Evolutionary conservation across 768 basidiomycete species (phyloP), one percentile per base, ranked within the genome.

Genomic region (Thelephora ganbajun): DNA sequence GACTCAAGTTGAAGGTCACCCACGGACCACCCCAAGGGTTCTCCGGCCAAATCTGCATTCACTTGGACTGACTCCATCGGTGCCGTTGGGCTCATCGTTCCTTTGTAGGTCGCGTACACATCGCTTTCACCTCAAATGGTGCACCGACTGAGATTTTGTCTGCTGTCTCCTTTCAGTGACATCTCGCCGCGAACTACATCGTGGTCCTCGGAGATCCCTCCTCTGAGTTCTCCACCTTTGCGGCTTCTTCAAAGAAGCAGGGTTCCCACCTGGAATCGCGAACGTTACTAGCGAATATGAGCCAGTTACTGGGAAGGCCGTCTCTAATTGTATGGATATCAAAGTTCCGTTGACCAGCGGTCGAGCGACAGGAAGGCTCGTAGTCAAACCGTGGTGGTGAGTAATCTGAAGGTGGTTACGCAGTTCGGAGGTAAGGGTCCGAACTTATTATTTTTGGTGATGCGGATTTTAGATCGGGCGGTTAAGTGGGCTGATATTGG

Each of bases 301-400:
- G 0, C 55, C 67, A 30, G 77, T 74, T 6, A 82, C 76, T 19
- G 87, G 87, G 0, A 62, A 79, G 35, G 83, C 85, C 14, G 79
- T 93, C 51, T 60, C 73, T 3, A 67, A 71, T 42, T 83, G 88
- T 64, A 69, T 69, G 54, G 62, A 63, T 7, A 80, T 88, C 51
- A 70, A 86, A 62, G 65, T 91, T 22, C 82, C 88, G 0, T 93
- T 94, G 68, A 94, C 91, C 0, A 90, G 90, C 2, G 83, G 81
- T 50, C 87, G 86, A 1, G 66, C 80, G 35, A 76, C 80, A 18
- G 92, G 92, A 7, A 74, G 87, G 11, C 80, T 78, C 54, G 71
- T 94, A 58, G 69, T 90, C 71, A 77, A 86, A 82, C 85, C 2
- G 74, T 90, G 2, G 76, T 85, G 1, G 77, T 79, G 61, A 77